Base-by-base conservation (phyloP, 192 early-diverging fungal genomes). In the Phlyctochytrium arcticum region DNA sequence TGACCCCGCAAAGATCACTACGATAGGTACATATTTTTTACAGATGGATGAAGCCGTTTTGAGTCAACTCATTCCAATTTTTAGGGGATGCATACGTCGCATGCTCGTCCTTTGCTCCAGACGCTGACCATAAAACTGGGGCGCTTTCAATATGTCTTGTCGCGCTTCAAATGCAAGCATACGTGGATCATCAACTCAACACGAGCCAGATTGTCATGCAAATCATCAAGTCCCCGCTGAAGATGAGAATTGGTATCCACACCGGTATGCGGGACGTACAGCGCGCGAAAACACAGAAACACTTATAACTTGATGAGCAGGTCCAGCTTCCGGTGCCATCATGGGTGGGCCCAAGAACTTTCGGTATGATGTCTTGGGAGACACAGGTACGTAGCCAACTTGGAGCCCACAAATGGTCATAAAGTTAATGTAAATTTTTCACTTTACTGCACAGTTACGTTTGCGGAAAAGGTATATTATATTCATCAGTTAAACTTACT, bases 261-360 rank as follows among this genome's bases (percentile, higher is more conserved):
- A 70, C 74, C 10, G 78, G 70, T 61, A 42, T 5, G 48, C 26
- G 3, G 12, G 2, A 53, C n/a, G n/a, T n/a, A n/a, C n/a, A n/a
- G n/a, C n/a, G n/a, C n/a, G n/a, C n/a, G n/a, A n/a, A n/a, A n/a
- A n/a, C n/a, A n/a, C n/a, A n/a, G n/a, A n/a, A n/a, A n/a, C n/a
- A n/a, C n/a, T n/a, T n/a, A n/a, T n/a, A n/a, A n/a, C n/a, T n/a
- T n/a, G 15, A 12, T 12, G 31, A 63, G 35, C 23, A 71, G 70
- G 78, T 17, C 75, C 69, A 12, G 59, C 66, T 29, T 61, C 60
- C 37, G 75, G 72, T n/a, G 79, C 75, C n/a, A 80, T 80, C 51
- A 75, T 76, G 74, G 79, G 79, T n/a, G 79, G 79, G 17, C 72
- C 73, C 4, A 71, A 73, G 48, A 80, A 80, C 47, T 80, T 80